Percentiles rank a stretch among this genome's conserved stretches.
These are phyloP conservation scores for Aspergillus arachidicola DNA, from an alignment of 2,329 filamentous ascomycete species.

Conservation along the genomic window DNA sequence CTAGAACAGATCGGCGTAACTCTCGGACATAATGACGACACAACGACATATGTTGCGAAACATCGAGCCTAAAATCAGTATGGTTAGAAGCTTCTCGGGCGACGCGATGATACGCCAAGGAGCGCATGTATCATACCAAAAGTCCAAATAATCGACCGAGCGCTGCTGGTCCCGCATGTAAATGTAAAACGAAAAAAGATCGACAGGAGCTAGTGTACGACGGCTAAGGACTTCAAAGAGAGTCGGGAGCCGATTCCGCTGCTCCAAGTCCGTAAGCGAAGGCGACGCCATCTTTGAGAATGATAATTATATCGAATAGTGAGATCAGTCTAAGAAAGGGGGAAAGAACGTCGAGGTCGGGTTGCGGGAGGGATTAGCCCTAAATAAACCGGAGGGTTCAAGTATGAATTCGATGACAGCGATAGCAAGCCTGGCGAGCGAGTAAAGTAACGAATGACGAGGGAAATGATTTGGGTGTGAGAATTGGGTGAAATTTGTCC, in stretches of 20 bases:
- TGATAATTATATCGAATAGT: conserved; percentile 1
- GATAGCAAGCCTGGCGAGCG: not conserved
- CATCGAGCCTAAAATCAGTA: conserved; percentile 76
- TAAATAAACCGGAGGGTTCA: not conserved
- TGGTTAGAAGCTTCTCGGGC: conserved; percentile 12
- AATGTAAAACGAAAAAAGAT: conserved; percentile 98
- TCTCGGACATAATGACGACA: conserved; percentile 96
- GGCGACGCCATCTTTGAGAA: conserved; percentile 32
- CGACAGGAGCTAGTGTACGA: conserved; percentile 90
- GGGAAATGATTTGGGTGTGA: conserved; percentile 8
- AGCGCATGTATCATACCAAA: conserved; percentile 69
- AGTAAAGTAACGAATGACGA: conserved; percentile 8
- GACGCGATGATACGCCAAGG: not conserved
- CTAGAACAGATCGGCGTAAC: conserved; percentile 85
- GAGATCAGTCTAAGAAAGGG: conserved; percentile 11
- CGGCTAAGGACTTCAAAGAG: conserved; percentile 95
- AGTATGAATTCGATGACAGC: not conserved
- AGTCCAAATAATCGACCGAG: conserved; percentile 96
- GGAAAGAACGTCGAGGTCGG: conserved; percentile 17
- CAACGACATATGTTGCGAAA: conserved; percentile 97
- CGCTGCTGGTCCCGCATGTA: conserved; percentile 99
- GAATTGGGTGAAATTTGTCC: not conserved
- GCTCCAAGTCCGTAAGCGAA: conserved; percentile 41
- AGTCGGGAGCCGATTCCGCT: conserved; percentile 84
- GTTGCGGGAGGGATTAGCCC: not conserved